Evolutionary conservation across 2,329 filamentous ascomycete genomes (phyloP), one percentile per base, ranked within the genome.

Genomic region (Claviceps pazoutovae): DNA sequence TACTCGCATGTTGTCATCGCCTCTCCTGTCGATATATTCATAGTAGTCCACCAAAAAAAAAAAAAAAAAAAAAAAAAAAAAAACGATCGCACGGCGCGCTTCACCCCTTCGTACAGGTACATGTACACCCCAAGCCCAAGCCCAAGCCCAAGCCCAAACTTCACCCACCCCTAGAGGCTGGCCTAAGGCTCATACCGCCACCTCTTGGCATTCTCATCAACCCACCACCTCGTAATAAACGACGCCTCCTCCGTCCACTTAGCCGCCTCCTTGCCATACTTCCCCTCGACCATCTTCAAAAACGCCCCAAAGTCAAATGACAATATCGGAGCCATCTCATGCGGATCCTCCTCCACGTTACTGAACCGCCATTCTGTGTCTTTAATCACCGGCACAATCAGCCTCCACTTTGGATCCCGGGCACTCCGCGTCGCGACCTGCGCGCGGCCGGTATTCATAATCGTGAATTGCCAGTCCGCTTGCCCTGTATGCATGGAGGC

Each of bases 161-260:
- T 3, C 6, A n/a, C 8, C 6, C 38, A 6, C 17, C 2, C 17
- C 7, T 7, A 4, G 21, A 21, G 3, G 4, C 7, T 9, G 6
- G 8, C n/a, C 51, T 36, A 51, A 9, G 51, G 54, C 8, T 42
- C 56, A 55, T 60, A 64, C 37, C 60, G 63, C 59, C 62, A 68
- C 47, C 64, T 62, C 51, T 59, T 66, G 41, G 56, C 62, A 39
- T 68, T 67, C 51, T 67, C 64, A 43, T 64, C 60, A 1, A 65
- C 62, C 56, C 62, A 67, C 64, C 66, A 67, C 13, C 62, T 56
- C 4, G 62, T 60, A 17, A 66, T 54, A 26, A 63, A 63, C 5
- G 63, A 59, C 0, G 60, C 66, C 45, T 64, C 62, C 51, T 67
- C 62, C 1, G 57, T 60, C 64, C 64, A 66, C n/a, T 57, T 57